Evolutionary conservation across 2,329 filamentous ascomycete genomes (phyloP).

Genomic region (Penicillium sp.): DNA sequence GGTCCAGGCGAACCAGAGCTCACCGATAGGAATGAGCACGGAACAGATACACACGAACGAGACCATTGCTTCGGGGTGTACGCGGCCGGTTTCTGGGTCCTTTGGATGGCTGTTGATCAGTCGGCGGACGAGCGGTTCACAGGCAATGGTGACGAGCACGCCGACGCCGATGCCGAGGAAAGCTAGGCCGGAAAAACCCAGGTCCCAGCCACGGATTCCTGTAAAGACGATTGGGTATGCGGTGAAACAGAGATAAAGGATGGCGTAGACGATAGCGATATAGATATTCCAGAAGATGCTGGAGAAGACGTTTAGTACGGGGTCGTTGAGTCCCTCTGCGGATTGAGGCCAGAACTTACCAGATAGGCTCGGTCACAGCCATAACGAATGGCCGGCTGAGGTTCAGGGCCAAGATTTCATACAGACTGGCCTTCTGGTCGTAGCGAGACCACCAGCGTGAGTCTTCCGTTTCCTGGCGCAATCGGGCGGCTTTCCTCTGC

Average conservation of each 20-base stretch:
- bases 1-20: constrained; percentile 88
- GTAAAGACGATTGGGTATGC: constrained; percentile 85
- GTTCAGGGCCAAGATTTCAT: constrained; percentile 70
- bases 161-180: constrained; percentile 73
- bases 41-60: constrained; percentile 77
- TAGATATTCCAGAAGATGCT: constrained; percentile 75
- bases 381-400: constrained; percentile 77
- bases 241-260: constrained; percentile 87
- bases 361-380: constrained; percentile 80
- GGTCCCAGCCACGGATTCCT: constrained; percentile 73
- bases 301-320: constrained; percentile 5
- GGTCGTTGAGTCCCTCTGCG: background rate
- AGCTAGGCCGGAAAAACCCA: constrained; percentile 72
- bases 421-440: constrained; percentile 69
- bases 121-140: constrained; percentile 69
- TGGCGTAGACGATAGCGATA: constrained; percentile 77
- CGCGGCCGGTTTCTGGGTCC: constrained; percentile 73
- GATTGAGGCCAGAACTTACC: constrained; percentile 50
- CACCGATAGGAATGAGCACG: constrained; percentile 71
- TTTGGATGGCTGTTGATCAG: constrained; percentile 76
- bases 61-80: constrained; percentile 77
- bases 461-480: constrained; percentile 70
- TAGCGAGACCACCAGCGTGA: constrained; percentile 77
- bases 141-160: constrained; percentile 53
- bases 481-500: constrained; percentile 63